Base-by-base conservation (phyloP, 2,329 filamentous ascomycete species). In the Colletotrichum orchidophilum region DNA sequence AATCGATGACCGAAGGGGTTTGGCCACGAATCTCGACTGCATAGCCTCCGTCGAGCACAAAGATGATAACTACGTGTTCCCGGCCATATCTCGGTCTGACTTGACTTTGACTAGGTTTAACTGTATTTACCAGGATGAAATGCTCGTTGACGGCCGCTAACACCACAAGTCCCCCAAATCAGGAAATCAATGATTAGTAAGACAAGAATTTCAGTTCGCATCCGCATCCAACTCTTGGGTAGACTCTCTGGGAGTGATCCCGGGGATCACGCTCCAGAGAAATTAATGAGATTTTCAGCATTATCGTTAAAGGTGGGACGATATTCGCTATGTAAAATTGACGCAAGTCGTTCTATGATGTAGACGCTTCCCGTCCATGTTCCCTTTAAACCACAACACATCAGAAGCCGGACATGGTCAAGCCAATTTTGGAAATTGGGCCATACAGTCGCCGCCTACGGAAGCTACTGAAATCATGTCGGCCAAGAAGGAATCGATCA, bases 231-330 rank as follows among this genome's bases (percentile, higher is more conserved):
- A 39, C 9, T 24, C 57, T 46, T 29, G 24, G 21, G 9, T 29
- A 46, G 18, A 33, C 8, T 46, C 27, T 12, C 42, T 24, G 24
- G 15, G 35, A 12, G 50, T 12, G 11, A n/a, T 21, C 66, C 62
- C 49, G 8, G 54, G 13, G 35, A 26, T 11, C 12, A 24, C 15
- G 18, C 21, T 60, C 29, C 24, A 27, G 54, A 55, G 15, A 46
- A n/a, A 26, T 39, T 70, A 60, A 66, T 70, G 31, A 55, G 66
- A 66, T 70, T 61, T 33, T 27, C 33, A 3, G 66, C 33, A 59
- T 59, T 42, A 59, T 59, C 35, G 18, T 3, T 12, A 9, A 21
- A 13, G 57, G 13, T 12, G 57, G 35, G 24, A 18, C 31, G 18
- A 6, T 31, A n/a, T 29, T 11, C n/a, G 18, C 4, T 4, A 26